Base-by-base conservation (phyloP, 2,329 filamentous ascomycete genomes). In the Diaporthe velutina region DNA sequence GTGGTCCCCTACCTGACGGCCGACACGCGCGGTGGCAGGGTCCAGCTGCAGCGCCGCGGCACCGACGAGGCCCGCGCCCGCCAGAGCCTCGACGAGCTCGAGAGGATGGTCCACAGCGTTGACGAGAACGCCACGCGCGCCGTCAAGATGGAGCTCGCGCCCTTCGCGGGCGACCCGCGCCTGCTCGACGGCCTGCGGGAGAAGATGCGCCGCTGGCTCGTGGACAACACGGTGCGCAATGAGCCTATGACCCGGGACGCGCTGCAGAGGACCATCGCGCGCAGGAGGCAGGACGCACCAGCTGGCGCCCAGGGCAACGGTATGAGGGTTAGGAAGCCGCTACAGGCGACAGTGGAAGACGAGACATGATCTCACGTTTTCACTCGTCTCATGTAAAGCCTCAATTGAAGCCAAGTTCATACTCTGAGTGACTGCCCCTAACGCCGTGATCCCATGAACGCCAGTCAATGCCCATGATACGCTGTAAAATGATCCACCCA, bases 191-290 rank as follows among this genome's bases (percentile, higher is more conserved):
- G 91, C 75, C 84, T 97, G 80, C 90, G 92, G 76, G 88, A 89
- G 54, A 94, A 93, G 79, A 90, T 98, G 84, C 94, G 93, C 83
- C 94, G 97, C 80, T 98, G 95, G 89, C 86, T 98, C 78, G 92
- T 98, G 68, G 92, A 97, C 82, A 97, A 97, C 81, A 96, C 93
- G 19, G 93, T 97, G 75, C 89, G 91, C 78, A 91, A 90, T 64
- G 94, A 96, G 83, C 93, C 92, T 0, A 94, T 96, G 84, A 96
- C 98, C 12, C 90, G 92, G 78, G 93, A 95, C 82, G 95, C 95
- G 0, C 88, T 98, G 78, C 92, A 91, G 33, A 89, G 88, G 74
- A 91, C 92, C 38, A 84, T 96, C 74, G 88, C 90, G 81, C 91
- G 88, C 80, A 85, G 91, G 78, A 88, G 93, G 77, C 82, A 87